Evolutionary conservation across 108 stramenopile species (phyloP), one percentile per base, ranked within the genome.

Genomic region (Ochromonas danica): DNA sequence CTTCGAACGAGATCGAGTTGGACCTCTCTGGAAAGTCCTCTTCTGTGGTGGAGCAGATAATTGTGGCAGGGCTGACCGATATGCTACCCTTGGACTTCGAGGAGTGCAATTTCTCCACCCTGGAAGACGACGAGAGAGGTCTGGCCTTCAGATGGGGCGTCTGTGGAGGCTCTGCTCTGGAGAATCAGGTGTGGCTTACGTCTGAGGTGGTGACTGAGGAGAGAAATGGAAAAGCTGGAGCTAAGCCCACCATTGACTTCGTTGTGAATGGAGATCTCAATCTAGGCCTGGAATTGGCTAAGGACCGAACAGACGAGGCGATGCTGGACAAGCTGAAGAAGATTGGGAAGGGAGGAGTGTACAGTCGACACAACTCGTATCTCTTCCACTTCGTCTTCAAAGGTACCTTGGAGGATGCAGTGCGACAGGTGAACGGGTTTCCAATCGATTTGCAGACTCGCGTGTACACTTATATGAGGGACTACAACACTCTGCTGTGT

Each of bases 251-350:
- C 51, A 57, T 57, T 57, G 51, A 57, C 51, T 57, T 57, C 51
- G 51, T 57, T 57, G 51, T 57, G 51, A 57, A 57, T 57, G 51
- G 51, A 57, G 51, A 57, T 57, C 51, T 57, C 51, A 57, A 57
- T 57, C 51, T 57, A 57, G 51, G 51, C 51, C 51, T 57, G 51
- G 51, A 57, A 57, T 57, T 57, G 51, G 51, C 51, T 57, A 57
- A 57, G 51, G 51, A 57, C 51, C 51, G 51, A 57, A 57, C 51
- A 57, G 51, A 57, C 51, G 51, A 57, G 51, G 51, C 51, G 51
- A 57, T 57, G 51, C 51, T 57, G 51, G 51, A 57, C 51, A 57
- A 57, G 51, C 51, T 57, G 51, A 57, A 57, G 51, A 57, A 57
- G 51, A 57, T 57, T 57, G 51, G 51, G 51, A 57, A 57, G 51